Percentiles rank a stretch among this genome's conserved stretches.
phyloP scores from a whole-genome alignment of 768 basidiomycete genomes.

The Suillus spraguei region DNA sequence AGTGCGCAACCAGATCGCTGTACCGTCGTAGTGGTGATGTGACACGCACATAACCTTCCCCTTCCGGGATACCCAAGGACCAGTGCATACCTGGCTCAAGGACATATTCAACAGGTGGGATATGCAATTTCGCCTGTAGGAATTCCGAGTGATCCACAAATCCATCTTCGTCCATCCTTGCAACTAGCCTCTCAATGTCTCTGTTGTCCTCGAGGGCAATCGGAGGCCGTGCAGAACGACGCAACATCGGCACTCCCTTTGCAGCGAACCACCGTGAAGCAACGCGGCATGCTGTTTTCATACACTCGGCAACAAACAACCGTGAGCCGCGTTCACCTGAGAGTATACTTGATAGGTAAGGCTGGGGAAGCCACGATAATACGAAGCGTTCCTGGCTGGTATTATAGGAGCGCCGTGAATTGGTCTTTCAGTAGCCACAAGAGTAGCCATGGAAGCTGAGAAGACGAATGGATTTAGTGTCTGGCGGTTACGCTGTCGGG shows the following conservation, averaged over 20 bases:
- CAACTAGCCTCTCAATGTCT: slow-evolving; percentile 48
- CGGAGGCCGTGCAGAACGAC: slow-evolving; percentile 47
- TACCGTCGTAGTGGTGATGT: slow-evolving; percentile 91
- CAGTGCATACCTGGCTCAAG: slow-evolving; percentile 66
- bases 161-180: slow-evolving; percentile 47
- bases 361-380: slow-evolving; percentile 52
- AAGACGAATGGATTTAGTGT: slow-evolving; percentile 29
- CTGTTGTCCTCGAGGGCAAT: slow-evolving; percentile 31
- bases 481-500: slow-evolving; percentile 26
- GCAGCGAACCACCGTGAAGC: slow-evolving; percentile 74
- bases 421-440: slow-evolving; percentile 34
- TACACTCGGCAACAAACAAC: slow-evolving; percentile 71
- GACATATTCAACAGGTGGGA: slow-evolving; percentile 44
- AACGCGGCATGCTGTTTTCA: slow-evolving; percentile 78
- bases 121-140: slow-evolving; percentile 35
- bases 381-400: slow-evolving; percentile 32
- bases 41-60: slow-evolving; percentile 79
- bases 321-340: slow-evolving; percentile 44
- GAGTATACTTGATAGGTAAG: slow-evolving; percentile 47
- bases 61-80: slow-evolving; percentile 65
- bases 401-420: slow-evolving; percentile 30
- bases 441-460: slow-evolving; percentile 24
- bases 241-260: slow-evolving; percentile 60
- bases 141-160: slow-evolving; percentile 43
- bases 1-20: slow-evolving; percentile 80